These are phyloP conservation scores for Podaxis sp. DNA, from an alignment of 768 basidiomycete genomes.

Conservation along the genomic window DNA sequence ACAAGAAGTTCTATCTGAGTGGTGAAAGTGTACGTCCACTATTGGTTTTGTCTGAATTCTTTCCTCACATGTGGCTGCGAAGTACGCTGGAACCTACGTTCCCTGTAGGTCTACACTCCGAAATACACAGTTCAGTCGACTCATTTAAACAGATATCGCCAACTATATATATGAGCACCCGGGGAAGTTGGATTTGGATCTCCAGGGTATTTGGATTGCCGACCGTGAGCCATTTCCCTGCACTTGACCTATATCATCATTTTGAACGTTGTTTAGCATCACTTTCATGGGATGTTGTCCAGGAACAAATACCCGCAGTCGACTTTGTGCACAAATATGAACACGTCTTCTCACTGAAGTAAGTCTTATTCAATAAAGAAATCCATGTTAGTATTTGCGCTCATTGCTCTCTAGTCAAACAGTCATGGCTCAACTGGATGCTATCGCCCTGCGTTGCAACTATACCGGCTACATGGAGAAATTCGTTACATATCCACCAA, in stretches of 20 bases:
- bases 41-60: not conserved
- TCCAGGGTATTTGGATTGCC: slow-evolving; percentile 71
- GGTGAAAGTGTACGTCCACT: slow-evolving; percentile 70
- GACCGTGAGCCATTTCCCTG: slow-evolving; percentile 50
- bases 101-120: slow-evolving; percentile 42
- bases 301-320: slow-evolving; percentile 69
- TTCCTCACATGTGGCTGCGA: not conserved
- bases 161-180: slow-evolving; percentile 70
- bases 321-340: slow-evolving; percentile 72
- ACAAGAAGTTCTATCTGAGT: slow-evolving; percentile 65
- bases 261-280: slow-evolving; percentile 35
- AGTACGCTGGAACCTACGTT: slow-evolving; percentile 69
- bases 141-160: slow-evolving; percentile 54
- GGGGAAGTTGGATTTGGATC: slow-evolving; percentile 45
- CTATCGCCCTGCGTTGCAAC: slow-evolving; percentile 50
- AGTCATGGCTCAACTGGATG: slow-evolving; percentile 58
- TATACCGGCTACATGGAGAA: slow-evolving; percentile 62
- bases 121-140: not conserved
- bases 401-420: slow-evolving; percentile 43
- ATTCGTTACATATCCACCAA: slow-evolving; percentile 66
- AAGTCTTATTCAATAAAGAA: slow-evolving; percentile 18
- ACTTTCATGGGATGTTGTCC: slow-evolving; percentile 62
- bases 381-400: not conserved
- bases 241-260: not conserved
- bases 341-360: slow-evolving; percentile 74